Evolutionary conservation across 108 stramenopile genomes (phyloP).

Genomic region (Hondaea fermentalgiana): DNA sequence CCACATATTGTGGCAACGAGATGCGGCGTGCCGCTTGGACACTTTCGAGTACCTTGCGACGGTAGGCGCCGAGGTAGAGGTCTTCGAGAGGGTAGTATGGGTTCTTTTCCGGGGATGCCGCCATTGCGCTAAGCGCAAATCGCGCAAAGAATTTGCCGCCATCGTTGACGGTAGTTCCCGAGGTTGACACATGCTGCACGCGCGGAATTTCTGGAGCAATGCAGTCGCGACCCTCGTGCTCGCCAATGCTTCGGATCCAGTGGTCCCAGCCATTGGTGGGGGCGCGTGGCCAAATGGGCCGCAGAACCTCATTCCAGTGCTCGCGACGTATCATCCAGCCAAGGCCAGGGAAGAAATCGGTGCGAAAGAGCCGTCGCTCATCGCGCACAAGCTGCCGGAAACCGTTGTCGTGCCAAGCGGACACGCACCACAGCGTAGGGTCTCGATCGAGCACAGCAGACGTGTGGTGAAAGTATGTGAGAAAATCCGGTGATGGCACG

Average conservation of each 20-base stretch:
- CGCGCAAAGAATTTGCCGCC: not conserved
- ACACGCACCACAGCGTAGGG: not conserved
- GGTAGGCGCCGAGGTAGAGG: not conserved
- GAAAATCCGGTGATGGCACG: not conserved
- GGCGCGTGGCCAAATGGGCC: not conserved
- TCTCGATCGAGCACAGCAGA: not conserved
- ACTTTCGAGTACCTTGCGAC: not conserved
- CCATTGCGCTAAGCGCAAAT: not conserved
- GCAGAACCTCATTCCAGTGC: not conserved
- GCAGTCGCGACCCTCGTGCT: not conserved
- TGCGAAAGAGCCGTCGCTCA: not conserved
- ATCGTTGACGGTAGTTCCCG: not conserved
- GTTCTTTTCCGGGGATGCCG: not conserved
- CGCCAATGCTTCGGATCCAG: not conserved
- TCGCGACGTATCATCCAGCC: not conserved
- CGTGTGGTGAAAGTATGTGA: not conserved
- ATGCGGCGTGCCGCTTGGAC: not conserved
- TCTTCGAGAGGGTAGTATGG: not conserved
- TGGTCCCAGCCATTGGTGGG: slow-evolving; percentile 19
- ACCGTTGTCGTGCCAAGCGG: slow-evolving; percentile 19
- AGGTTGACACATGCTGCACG: not conserved
- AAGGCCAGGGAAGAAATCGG: slow-evolving; percentile 17
- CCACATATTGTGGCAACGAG: not conserved
- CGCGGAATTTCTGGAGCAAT: not conserved
- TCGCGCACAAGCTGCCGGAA: not conserved